Percentiles rank a stretch among this genome's conserved stretches.
These are phyloP conservation scores for Corylus heterophylla DNA, from an alignment of 306 rosid genomes.

Conservation along the genomic window DNA sequence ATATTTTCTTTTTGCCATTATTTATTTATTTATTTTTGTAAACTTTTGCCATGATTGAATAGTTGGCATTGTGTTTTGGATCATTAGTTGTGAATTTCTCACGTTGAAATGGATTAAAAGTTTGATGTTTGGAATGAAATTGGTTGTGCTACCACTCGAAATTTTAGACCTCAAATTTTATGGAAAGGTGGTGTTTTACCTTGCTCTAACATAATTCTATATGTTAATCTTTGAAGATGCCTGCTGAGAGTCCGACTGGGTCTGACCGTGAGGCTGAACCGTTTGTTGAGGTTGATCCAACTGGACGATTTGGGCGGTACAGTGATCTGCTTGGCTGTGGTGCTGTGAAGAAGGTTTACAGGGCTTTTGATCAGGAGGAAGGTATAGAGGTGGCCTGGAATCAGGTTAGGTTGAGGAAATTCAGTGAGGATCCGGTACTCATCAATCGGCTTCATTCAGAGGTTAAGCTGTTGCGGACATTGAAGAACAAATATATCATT, in stretches of 20 bases:
- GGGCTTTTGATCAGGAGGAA: constrained; percentile 89
- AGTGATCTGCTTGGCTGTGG: constrained; percentile 74
- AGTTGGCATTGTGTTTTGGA: not conserved
- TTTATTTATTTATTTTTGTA: too few relatives aligned
- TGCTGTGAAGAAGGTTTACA: constrained; percentile 83
- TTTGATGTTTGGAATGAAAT: not conserved
- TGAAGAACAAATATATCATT: constrained; percentile 71
- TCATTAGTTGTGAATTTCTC: constrained; percentile 1
- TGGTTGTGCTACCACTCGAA: not conserved
- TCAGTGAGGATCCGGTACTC: constrained; percentile 62
- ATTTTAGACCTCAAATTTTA: not conserved
- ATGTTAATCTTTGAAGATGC: constrained; percentile 54
- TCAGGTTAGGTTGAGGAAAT: constrained; percentile 68
- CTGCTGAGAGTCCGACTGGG: constrained; percentile 45
- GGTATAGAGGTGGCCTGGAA: constrained; percentile 97
- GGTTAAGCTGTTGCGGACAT: constrained; percentile 60
- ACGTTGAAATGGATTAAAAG: not conserved
- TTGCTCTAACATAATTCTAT: not conserved
- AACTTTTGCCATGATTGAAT: not conserved
- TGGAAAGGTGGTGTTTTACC: not conserved
- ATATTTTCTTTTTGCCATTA: not conserved
- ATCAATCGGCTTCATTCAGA: constrained; percentile 68
- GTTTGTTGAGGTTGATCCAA: constrained; percentile 84
- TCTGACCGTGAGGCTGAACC: constrained; percentile 56
- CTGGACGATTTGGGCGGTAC: constrained; percentile 79